Evolutionary conservation across 192 early-diverging fungal species (phyloP).

Genomic region (Podila epigama): DNA sequence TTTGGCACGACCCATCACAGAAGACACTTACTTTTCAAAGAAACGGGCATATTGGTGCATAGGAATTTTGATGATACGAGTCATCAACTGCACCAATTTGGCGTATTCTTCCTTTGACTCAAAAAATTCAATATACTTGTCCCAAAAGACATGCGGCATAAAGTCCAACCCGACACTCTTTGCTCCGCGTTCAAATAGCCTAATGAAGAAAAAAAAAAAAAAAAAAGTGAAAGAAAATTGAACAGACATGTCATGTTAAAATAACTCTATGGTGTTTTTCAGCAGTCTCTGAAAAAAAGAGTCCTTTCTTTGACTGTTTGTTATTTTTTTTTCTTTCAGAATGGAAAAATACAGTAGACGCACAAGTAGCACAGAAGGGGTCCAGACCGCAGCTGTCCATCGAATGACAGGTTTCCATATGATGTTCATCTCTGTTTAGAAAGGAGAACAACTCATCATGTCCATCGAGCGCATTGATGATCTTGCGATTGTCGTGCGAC

Average conservation of each 20-base stretch:
- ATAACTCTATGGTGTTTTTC: too few species aligned
- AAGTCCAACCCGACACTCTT: constrained; percentile 71
- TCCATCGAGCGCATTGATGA: too few species aligned
- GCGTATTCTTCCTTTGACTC: constrained; percentile 51
- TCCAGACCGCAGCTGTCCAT: neutral
- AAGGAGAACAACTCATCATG: too few species aligned
- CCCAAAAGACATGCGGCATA: constrained; percentile 71
- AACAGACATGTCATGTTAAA: too few species aligned
- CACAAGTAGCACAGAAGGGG: neutral
- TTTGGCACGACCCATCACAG: neutral
- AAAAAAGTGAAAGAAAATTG: constrained; percentile 32
- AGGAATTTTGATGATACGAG: constrained; percentile 73
- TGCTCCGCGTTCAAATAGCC: constrained; percentile 74
- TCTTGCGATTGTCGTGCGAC: too few species aligned
- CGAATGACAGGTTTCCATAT: too few species aligned
- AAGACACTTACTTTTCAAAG: constrained; percentile 68
- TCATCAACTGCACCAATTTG: constrained; percentile 61
- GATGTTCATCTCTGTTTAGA: too few species aligned
- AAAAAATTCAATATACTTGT: constrained; percentile 64
- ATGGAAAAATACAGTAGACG: neutral
- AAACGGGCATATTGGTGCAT: constrained; percentile 77
- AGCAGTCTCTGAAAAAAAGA: constrained; percentile 2
- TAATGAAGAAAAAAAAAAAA: constrained; percentile 36
- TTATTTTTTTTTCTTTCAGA: neutral
- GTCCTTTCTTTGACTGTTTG: too few species aligned